Percentiles rank a stretch among this genome's conserved stretches.
phyloP scores from a whole-genome alignment of 495 filamentous ascomycete species.

The Cladorrhinum samala region DNA sequence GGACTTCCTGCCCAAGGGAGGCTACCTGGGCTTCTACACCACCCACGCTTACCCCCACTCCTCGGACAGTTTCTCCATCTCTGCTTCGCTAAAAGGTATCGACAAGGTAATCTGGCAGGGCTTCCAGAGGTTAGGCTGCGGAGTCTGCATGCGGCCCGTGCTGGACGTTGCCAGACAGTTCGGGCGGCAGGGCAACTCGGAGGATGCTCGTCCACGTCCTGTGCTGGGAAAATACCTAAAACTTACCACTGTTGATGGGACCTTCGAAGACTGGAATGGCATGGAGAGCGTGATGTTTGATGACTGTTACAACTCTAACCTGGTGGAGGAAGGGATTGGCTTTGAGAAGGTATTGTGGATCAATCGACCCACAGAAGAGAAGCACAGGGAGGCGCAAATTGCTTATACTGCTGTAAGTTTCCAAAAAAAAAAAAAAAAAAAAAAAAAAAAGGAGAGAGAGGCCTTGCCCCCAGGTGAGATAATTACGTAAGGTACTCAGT shows the following conservation, averaged over 20 bases:
- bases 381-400: background rate
- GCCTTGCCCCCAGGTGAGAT: too few relatives aligned
- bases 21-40: constrained; percentile 7
- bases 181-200: background rate
- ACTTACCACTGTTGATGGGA: background rate
- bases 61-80: background rate
- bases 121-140: constrained; percentile 5
- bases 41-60: constrained; percentile 6
- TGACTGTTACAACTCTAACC: background rate
- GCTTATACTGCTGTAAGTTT: background rate
- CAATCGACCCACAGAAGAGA: background rate
- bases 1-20: constrained; percentile 7
- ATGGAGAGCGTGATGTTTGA: background rate
- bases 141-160: constrained; percentile 1
- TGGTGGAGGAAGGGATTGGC: background rate
- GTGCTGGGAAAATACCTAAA: background rate
- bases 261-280: background rate
- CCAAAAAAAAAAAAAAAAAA: too few relatives aligned
- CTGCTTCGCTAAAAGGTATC: constrained; percentile 1
- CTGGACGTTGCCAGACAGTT: background rate
- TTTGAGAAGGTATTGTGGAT: background rate
- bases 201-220: background rate
- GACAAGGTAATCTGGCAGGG: constrained; percentile 10
- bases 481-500: too few relatives aligned
- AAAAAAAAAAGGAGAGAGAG: too few relatives aligned